Percentiles rank a stretch among this genome's conserved stretches.
Evolutionary conservation across 2,329 filamentous ascomycete genomes (phyloP).

Genomic region (Diatrype stigma): DNA sequence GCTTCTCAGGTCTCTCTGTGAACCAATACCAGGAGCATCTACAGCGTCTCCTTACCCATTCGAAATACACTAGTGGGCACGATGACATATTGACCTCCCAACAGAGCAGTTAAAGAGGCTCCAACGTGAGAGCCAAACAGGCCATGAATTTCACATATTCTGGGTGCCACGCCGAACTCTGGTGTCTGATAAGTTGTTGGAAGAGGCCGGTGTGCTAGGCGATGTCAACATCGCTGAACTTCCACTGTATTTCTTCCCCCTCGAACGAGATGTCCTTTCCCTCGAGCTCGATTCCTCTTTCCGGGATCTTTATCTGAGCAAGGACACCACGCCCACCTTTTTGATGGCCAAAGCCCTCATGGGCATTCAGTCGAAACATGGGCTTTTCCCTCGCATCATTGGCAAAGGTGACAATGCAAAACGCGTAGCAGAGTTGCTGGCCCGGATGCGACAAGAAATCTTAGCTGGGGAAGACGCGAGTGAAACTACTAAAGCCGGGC

Average conservation of each 20-base stretch:
- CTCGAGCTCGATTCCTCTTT: slow-evolving; percentile 87
- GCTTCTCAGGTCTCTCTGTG: slow-evolving; percentile 45
- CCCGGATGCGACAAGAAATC: slow-evolving; percentile 88
- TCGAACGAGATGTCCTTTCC: slow-evolving; percentile 88
- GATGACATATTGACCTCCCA: slow-evolving; percentile 54
- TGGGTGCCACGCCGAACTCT: slow-evolving; percentile 92
- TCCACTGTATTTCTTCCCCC: slow-evolving; percentile 81
- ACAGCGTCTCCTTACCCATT: slow-evolving; percentile 32
- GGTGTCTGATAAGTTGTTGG: slow-evolving; percentile 84
- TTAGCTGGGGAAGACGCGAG: slow-evolving; percentile 71
- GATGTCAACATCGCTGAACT: slow-evolving; percentile 88
- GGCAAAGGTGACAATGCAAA: slow-evolving; percentile 96
- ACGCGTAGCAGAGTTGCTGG: slow-evolving; percentile 77
- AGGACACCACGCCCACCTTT: slow-evolving; percentile 88
- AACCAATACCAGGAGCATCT: slow-evolving; percentile 43
- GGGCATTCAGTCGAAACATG: slow-evolving; percentile 86
- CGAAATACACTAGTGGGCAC: slow-evolving; percentile 41
- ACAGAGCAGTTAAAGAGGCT: slow-evolving; percentile 87
- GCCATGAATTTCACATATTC: slow-evolving; percentile 95
- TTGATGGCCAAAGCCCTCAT: slow-evolving; percentile 88
- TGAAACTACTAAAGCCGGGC: slow-evolving; percentile 57
- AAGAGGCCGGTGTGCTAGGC: slow-evolving; percentile 88
- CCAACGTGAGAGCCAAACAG: slow-evolving; percentile 79
- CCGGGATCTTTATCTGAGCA: slow-evolving; percentile 79
- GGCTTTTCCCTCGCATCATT: slow-evolving; percentile 88